These are phyloP conservation scores for Durotheca rogersii DNA, from an alignment of 495 filamentous ascomycete genomes.

Conservation along the genomic window DNA sequence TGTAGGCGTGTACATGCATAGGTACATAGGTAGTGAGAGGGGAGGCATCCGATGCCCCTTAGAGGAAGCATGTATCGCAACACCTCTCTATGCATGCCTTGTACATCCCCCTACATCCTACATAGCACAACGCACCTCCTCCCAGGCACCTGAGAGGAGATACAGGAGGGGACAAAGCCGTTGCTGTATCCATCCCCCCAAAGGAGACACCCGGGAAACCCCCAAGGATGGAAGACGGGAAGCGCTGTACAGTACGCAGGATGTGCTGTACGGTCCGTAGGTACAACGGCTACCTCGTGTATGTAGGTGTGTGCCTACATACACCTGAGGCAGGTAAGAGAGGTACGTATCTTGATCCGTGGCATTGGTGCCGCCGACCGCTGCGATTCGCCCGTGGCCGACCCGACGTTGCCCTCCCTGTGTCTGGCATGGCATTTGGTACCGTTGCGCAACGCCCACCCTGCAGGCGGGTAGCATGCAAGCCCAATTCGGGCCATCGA, in stretches of 20 bases:
- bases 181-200: constrained; percentile 4
- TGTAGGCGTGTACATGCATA: too few relatives aligned
- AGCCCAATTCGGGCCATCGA: constrained; percentile 23
- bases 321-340: too few relatives aligned
- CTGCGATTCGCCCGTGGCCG: constrained; percentile 16
- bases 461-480: constrained; percentile 23
- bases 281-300: background rate
- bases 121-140: too few relatives aligned
- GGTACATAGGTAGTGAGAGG: too few relatives aligned
- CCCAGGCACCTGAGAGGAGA: too few relatives aligned
- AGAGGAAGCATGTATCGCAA: too few relatives aligned
- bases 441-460: constrained; percentile 24
- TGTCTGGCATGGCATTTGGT: constrained; percentile 31
- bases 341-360: constrained; percentile 27
- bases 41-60: too few relatives aligned
- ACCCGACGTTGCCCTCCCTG: constrained; percentile 22
- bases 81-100: too few relatives aligned
- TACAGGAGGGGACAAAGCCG: background rate
- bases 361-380: constrained; percentile 8
- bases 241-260: background rate
- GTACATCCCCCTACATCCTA: too few relatives aligned
- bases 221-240: too few relatives aligned
- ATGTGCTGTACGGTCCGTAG: background rate
- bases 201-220: too few relatives aligned
- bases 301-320: too few relatives aligned